Evolutionary conservation across 257 asterid species (phyloP), one percentile per base, ranked within the genome.

Genomic region (Anisodus tanguticus): DNA sequence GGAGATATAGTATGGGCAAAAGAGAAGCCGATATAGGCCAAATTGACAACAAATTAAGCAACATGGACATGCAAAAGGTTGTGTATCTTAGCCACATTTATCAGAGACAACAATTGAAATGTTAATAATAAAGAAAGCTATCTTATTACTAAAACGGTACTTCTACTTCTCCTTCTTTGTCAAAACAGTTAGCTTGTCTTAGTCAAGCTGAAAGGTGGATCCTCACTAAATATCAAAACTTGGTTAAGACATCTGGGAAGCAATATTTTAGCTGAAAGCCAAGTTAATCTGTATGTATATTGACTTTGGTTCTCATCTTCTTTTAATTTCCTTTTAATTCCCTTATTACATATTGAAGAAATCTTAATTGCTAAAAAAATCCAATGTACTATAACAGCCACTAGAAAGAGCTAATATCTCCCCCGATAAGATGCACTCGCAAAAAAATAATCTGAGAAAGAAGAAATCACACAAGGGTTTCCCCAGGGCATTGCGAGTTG

Each of bases 1-100:
- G 66, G 80, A 68, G 39, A 41, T 51, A 43, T 55, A 82, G 55
- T 49, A 41, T 81, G 72, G 78, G 59, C 55, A 59, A 59, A 81
- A 49, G 69, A 26, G 63, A 17, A 51, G 59, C 11, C 35, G 4
- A 6, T 19, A 31, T 47, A 53, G 4, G 60, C 80, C 43, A 74
- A 49, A 74, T 7, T 19, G 60, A 74, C 17, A 22, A 74, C 19
- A 74, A 74, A 74, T 35, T 35, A 72, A 11, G 39, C 19, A 49
- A 12, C 22, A 72, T 2, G 80, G 60, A 0, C 60, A 74, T 22
- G n/a, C 62, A 74, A 22, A 74, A 49, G 81, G 62, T 22, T 49
- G 81, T 12, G 83, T 15, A 83, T 79, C 68, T 22, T 13, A 41
- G 47, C 10, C 15, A 78, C 26, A 9, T 45, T 70, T 79, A 13